Conservation (phyloP, 768 basidiomycete genomes). For the Kwoniella newhampshirensis region DNA sequence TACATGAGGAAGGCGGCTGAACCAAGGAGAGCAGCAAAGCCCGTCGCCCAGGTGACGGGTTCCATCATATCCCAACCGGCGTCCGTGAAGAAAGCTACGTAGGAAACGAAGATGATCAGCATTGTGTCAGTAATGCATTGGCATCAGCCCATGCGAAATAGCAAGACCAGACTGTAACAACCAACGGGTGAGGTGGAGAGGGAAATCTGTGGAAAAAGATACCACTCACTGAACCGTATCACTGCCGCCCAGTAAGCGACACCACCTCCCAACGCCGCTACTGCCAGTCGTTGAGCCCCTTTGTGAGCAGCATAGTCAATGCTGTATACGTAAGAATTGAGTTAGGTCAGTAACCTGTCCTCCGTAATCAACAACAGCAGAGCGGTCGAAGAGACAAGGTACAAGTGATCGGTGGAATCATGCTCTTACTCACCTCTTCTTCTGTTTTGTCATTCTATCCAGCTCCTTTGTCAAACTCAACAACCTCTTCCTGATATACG, state of each 20-base stretch:
- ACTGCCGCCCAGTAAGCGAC: constrained; percentile 67
- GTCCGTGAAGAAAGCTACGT: constrained; percentile 42
- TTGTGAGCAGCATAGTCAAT: constrained; percentile 61
- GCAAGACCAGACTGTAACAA: too few relatives aligned
- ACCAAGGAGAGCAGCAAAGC: constrained; percentile 36
- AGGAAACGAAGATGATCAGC: not conserved
- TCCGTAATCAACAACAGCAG: not conserved
- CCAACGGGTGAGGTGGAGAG: not conserved
- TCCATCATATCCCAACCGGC: constrained; percentile 64
- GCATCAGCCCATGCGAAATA: not conserved
- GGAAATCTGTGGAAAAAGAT: not conserved
- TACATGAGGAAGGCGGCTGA: constrained; percentile 40
- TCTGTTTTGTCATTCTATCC: constrained; percentile 60
- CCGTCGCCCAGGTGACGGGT: constrained; percentile 54
- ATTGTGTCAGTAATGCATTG: not conserved
- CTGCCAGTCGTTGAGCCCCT: constrained; percentile 62
- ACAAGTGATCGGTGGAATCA: too few relatives aligned
- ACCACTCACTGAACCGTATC: constrained; percentile 62
- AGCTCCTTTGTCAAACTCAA: constrained; percentile 57
- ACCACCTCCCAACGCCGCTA: constrained; percentile 63
- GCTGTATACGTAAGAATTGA: constrained; percentile 12
- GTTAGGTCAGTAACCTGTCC: not conserved
- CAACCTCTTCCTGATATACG: constrained; percentile 61
- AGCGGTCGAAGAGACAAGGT: not conserved
- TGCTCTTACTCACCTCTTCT: constrained; percentile 56